Evolutionary conservation across 2,329 filamentous ascomycete species (phyloP).

Genomic region (Exophiala sp.): DNA sequence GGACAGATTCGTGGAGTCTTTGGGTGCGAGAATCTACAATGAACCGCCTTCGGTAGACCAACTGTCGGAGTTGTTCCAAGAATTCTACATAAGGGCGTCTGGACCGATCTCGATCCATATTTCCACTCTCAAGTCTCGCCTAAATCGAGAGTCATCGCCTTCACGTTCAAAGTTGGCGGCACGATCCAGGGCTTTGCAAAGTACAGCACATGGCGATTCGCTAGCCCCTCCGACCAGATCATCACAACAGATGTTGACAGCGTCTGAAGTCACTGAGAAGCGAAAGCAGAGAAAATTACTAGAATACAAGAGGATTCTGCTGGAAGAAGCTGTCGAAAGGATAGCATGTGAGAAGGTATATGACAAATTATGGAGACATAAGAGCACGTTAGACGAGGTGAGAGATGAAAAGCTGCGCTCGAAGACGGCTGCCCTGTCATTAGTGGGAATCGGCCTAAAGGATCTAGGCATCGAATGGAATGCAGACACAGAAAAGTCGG

Average conservation of each 20-base stretch:
- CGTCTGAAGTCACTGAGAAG: slow-evolving; percentile 74
- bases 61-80: slow-evolving; percentile 83
- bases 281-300: slow-evolving; percentile 74
- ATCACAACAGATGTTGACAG: slow-evolving; percentile 83
- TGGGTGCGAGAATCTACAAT: slow-evolving; percentile 81
- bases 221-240: slow-evolving; percentile 23
- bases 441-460: slow-evolving; percentile 86
- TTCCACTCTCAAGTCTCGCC: slow-evolving; percentile 68
- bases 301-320: slow-evolving; percentile 68
- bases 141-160: slow-evolving; percentile 63
- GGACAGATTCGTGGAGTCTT: slow-evolving; percentile 87
- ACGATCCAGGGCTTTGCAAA: slow-evolving; percentile 19
- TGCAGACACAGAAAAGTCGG: slow-evolving; percentile 52
- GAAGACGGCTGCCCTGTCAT: slow-evolving; percentile 80
- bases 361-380: slow-evolving; percentile 83
- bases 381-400: slow-evolving; percentile 88
- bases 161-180: slow-evolving; percentile 38
- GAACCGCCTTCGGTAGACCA: slow-evolving; percentile 79
- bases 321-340: slow-evolving; percentile 91
- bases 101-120: slow-evolving; percentile 85
- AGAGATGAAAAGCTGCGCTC: slow-evolving; percentile 92
- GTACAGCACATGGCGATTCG: slow-evolving; percentile 22
- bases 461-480: slow-evolving; percentile 79
- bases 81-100: slow-evolving; percentile 81
- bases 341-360: slow-evolving; percentile 83